Percentiles rank a stretch among this genome's conserved stretches.
Conservation (phyloP, 2,329 filamentous ascomycete genomes). For the Cryphonectria parasitica region DNA sequence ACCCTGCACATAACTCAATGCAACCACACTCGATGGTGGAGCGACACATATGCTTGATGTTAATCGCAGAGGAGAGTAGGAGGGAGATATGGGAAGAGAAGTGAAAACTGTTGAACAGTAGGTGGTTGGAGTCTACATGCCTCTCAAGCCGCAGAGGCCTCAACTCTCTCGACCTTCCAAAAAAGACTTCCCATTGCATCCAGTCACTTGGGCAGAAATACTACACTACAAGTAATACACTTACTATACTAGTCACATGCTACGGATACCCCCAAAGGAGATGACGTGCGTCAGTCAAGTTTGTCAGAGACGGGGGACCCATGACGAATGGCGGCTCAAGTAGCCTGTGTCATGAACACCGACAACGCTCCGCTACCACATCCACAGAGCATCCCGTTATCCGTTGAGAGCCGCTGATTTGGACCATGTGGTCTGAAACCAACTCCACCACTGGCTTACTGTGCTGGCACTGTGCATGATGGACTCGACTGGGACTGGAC, state of each 20-base stretch:
- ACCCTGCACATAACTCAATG: background rate
- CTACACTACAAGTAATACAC: background rate
- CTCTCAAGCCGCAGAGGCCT: no score
- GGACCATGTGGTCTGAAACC: conserved; percentile 23
- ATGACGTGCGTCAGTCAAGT: background rate
- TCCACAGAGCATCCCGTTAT: background rate
- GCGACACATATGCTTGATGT: background rate
- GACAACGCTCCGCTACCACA: background rate
- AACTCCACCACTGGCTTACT: conserved; percentile 25
- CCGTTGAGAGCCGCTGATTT: conserved; percentile 15
- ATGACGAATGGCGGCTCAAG: conserved; percentile 5
- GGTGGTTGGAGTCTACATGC: no score
- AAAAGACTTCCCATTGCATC: background rate
- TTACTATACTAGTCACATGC: background rate
- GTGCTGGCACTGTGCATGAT: conserved; percentile 28
- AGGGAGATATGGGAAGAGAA: background rate
- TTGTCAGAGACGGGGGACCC: background rate
- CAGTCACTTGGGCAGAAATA: background rate
- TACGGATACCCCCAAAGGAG: background rate
- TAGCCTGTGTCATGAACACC: background rate
- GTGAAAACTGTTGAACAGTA: background rate
- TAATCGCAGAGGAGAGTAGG: background rate
- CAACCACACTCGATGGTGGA: background rate
- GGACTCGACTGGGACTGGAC: conserved; percentile 8
- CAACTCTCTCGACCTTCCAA: no score